phyloP scores from a whole-genome alignment of 768 basidiomycete genomes.

The Boletus eberwhitei region DNA sequence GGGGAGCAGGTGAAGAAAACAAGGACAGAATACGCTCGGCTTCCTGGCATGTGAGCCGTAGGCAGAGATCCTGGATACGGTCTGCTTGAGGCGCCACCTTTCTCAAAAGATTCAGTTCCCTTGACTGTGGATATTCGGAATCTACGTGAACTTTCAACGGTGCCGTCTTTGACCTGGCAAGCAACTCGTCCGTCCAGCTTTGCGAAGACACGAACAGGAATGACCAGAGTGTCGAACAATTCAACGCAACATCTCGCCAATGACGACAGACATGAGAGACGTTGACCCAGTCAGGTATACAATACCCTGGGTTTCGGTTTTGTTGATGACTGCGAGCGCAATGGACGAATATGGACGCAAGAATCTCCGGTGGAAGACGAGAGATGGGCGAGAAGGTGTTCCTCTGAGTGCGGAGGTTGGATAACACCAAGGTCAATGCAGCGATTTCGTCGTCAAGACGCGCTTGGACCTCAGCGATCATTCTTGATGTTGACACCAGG shows the following conservation, averaged over 20 bases:
- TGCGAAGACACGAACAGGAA: conserved; percentile 32
- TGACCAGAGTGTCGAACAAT: conserved; percentile 41
- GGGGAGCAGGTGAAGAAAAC: conserved; percentile 28
- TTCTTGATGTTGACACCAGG: not conserved
- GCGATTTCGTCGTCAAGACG: conserved; percentile 21
- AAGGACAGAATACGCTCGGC: conserved; percentile 25
- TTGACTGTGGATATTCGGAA: conserved; percentile 28
- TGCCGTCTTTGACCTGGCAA: conserved; percentile 43
- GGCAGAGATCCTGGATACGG: conserved; percentile 34
- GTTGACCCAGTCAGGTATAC: conserved; percentile 20
- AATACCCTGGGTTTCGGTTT: not conserved
- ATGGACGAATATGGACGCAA: conserved; percentile 21
- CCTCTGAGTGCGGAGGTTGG: conserved; percentile 13
- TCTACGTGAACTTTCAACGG: conserved; percentile 22
- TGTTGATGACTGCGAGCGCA: conserved; percentile 1
- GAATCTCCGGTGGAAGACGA: conserved; percentile 22
- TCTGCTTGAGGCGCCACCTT: conserved; percentile 31
- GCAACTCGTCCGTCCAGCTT: conserved; percentile 41
- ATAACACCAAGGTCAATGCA: conserved; percentile 10
- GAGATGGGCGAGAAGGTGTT: conserved; percentile 18
- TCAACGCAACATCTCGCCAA: conserved; percentile 44
- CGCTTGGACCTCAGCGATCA: not conserved
- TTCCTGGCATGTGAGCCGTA: conserved; percentile 19
- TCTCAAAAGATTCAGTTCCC: conserved; percentile 29
- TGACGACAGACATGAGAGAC: conserved; percentile 29